Evolutionary conservation across 2,329 filamentous ascomycete species (phyloP), one percentile per base, ranked within the genome.

Genomic region (Orbilia javanica): DNA sequence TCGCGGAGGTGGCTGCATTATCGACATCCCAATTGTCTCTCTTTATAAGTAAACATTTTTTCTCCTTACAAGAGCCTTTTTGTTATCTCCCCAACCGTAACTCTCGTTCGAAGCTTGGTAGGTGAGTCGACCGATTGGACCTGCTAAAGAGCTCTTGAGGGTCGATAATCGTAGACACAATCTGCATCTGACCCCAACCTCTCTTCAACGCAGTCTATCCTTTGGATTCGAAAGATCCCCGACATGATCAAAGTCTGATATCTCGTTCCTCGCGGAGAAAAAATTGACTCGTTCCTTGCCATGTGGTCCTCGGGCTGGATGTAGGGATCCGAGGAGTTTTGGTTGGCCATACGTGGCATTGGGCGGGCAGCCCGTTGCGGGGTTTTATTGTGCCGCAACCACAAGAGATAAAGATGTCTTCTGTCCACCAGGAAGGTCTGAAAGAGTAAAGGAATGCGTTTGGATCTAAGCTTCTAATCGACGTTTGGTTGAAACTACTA

Each of bases 11-110:
- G 36, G 50, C 50, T 44, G 27, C 39, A 34, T 46, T 68, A 39
- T 62, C 10, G 52, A 70, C 46, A 62, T 73, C 4, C 34, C 48
- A n/a, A 48, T 39, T 34, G 34, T 18, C 20, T 20, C 36, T 34
- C 50, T 22, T 64, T 69, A 64, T 65, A 57, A 60, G 72, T 27
- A 69, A 69, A 69, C 53, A 76, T 69, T 55, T 69, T n/a, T n/a
- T n/a, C n/a, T 69, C 71, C 48, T 44, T 11, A 29, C 15, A n/a
- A 48, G 27, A 60, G 42, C 42, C 36, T n/a, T 20, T 60, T 42
- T 27, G 57, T 27, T 57, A 55, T 22, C 50, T 20, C 48, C 34
- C 50, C 18, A 67, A 27, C 36, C 29, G 29, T 50, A 29, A 66
- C 36, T 20, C 25, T 22, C 15, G 7, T 55, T 8, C 18, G 11